Evolutionary conservation across 2,329 filamentous ascomycete species (phyloP).

Genomic region (Nigrospora sphaerica): DNA sequence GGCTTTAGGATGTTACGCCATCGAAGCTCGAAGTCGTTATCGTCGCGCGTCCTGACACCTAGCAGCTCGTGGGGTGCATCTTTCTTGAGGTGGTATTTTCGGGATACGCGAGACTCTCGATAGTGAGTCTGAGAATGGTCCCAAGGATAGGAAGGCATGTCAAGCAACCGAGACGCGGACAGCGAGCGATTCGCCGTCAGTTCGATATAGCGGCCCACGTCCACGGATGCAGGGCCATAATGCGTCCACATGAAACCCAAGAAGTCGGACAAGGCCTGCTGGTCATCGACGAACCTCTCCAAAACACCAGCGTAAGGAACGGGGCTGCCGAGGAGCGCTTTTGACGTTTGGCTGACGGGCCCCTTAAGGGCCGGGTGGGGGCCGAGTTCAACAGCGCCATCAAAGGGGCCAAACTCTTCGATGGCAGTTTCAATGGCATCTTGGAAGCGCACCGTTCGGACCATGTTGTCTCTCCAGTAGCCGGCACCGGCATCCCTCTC

Average conservation of each 20-base stretch:
- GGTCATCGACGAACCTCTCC: conserved; percentile 14
- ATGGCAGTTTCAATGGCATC: conserved; percentile 21
- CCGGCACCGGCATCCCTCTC: conserved; percentile 11
- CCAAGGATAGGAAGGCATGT: conserved; percentile 39
- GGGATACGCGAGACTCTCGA: conserved; percentile 35
- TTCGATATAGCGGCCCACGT: conserved; percentile 14
- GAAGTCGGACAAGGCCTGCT: conserved; percentile 15
- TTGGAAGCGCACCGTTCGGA: conserved; percentile 29
- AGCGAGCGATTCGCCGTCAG: conserved; percentile 7
- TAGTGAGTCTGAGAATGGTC: conserved; percentile 36
- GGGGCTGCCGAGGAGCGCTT: conserved; percentile 8
- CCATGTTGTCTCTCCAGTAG: conserved; percentile 36
- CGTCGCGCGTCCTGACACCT: conserved; percentile 27
- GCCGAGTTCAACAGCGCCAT: conserved; percentile 20
- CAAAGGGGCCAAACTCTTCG: conserved; percentile 13
- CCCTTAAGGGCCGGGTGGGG: conserved; percentile 19
- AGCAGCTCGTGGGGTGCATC: conserved; percentile 27
- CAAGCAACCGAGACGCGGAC: conserved; percentile 6
- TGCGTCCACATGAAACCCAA: conserved; percentile 18
- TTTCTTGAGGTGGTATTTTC: conserved; percentile 26
- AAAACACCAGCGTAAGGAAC: conserved; percentile 14
- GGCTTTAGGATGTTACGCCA: conserved; percentile 34
- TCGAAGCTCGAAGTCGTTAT: conserved; percentile 23
- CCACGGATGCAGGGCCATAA: conserved; percentile 8
- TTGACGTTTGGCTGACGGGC: conserved; percentile 15